These are phyloP conservation scores for Drechslerella dactyloides DNA, from an alignment of 2,329 filamentous ascomycete genomes.

Conservation along the genomic window DNA sequence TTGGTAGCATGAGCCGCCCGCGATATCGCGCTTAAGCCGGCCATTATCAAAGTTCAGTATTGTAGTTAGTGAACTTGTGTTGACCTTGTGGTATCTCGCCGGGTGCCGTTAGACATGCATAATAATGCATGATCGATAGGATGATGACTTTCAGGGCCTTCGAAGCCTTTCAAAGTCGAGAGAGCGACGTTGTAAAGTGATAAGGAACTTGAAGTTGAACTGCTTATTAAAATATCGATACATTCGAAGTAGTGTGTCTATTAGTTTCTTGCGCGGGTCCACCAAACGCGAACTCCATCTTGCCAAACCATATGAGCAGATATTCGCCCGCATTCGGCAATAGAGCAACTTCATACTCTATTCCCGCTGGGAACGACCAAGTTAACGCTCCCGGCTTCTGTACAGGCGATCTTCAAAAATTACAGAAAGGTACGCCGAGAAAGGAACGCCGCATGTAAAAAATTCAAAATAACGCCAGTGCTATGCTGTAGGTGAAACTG, in stretches of 20 bases:
- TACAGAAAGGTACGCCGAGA: too few relatives aligned
- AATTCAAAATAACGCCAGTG: slow-evolving; percentile 1
- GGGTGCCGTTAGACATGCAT: too few relatives aligned
- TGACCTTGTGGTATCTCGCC: too few relatives aligned
- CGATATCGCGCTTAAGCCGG: slow-evolving; percentile 1
- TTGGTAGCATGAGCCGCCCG: slow-evolving; percentile 24
- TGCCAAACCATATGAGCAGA: slow-evolving; percentile 24
- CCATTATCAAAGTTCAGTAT: neutral
- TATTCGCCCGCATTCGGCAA: slow-evolving; percentile 49
- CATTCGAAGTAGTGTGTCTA: too few relatives aligned
- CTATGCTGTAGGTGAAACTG: neutral
- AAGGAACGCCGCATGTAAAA: too few relatives aligned
- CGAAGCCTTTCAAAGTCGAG: too few relatives aligned
- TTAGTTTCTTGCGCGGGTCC: neutral
- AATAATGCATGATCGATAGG: too few relatives aligned
- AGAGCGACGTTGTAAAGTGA: too few relatives aligned
- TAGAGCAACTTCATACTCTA: slow-evolving; percentile 12
- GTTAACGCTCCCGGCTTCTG: neutral
- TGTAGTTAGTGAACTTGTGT: too few relatives aligned
- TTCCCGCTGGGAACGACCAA: slow-evolving; percentile 23
- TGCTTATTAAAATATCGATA: too few relatives aligned
- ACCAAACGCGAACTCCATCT: neutral
- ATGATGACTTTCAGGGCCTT: too few relatives aligned
- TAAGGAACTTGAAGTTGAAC: too few relatives aligned
- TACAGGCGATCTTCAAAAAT: slow-evolving; percentile 14